Percentiles rank a stretch among this genome's conserved stretches.
Evolutionary conservation across 225 moss, liverwort and hornwort species (phyloP).

Genomic region (Polytrichum formosum): DNA sequence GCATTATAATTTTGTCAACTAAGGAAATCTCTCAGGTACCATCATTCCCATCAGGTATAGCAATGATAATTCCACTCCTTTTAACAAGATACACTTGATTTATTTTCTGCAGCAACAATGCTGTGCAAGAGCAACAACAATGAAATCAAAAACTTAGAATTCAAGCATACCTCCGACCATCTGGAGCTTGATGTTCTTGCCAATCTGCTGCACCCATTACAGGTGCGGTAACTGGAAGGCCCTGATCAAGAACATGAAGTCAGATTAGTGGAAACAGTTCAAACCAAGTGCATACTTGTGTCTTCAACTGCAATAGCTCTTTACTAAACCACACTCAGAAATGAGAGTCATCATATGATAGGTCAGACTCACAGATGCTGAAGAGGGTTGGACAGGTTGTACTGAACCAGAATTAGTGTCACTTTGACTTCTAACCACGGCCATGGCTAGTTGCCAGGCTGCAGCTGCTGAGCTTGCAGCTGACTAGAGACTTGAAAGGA

Average conservation of each 20-base stretch:
- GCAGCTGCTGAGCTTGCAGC: conserved; percentile 56
- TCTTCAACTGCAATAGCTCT: too few species aligned
- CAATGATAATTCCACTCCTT: too few species aligned
- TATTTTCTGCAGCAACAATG: too few species aligned
- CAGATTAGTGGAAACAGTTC: too few species aligned
- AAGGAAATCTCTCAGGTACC: too few species aligned
- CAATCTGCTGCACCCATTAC: conserved; percentile 72
- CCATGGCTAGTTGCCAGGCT: conserved; percentile 70
- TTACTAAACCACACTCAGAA: background rate
- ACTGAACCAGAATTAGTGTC: conserved; percentile 52
- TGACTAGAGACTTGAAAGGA: conserved; percentile 65
- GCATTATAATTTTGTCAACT: too few species aligned
- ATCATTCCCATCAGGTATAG: too few species aligned
- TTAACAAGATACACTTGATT: too few species aligned
- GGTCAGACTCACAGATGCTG: conserved; percentile 63
- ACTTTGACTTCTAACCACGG: conserved; percentile 65
- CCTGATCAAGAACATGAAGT: conserved; percentile 27
- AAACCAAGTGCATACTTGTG: too few species aligned
- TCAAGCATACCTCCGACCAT: conserved; percentile 72
- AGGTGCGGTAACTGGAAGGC: conserved; percentile 35
- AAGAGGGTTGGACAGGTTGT: conserved; percentile 46
- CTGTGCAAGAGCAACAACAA: too few species aligned
- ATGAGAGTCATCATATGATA: conserved; percentile 13
- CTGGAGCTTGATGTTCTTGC: conserved; percentile 97
- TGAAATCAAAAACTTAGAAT: too few species aligned